These are phyloP conservation scores for Saccharomycopsis microspora DNA, from an alignment of 805 yeast species.

Conservation along the genomic window DNA sequence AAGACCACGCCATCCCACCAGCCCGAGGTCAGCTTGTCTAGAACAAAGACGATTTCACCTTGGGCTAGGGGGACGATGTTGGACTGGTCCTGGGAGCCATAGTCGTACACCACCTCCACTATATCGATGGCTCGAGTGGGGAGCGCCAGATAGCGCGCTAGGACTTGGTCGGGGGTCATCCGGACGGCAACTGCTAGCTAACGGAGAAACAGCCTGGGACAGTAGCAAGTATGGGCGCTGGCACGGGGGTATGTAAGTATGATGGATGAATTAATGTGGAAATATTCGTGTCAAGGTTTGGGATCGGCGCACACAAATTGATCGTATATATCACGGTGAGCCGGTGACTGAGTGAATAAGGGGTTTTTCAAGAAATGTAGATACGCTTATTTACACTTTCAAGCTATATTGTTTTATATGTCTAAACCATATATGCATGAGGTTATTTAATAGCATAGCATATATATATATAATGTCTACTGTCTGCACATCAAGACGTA, in stretches of 20 bases:
- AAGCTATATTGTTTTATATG: too few relatives aligned
- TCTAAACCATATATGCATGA: too few relatives aligned
- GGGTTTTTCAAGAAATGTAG: too few relatives aligned
- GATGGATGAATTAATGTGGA: background rate
- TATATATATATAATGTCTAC: too few relatives aligned
- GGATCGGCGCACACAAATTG: too few relatives aligned
- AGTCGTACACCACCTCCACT: constrained; percentile 47
- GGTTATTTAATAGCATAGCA: too few relatives aligned
- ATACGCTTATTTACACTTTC: too few relatives aligned
- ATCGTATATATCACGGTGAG: too few relatives aligned
- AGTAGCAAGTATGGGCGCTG: background rate
- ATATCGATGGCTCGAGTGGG: constrained; percentile 35
- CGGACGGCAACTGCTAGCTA: too few relatives aligned
- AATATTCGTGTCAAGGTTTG: background rate
- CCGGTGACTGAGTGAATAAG: too few relatives aligned
- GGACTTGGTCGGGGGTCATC: too few relatives aligned
- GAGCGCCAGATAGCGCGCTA: constrained; percentile 1
- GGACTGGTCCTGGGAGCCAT: constrained; percentile 28
- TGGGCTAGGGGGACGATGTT: constrained; percentile 39
- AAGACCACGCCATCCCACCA: constrained; percentile 81
- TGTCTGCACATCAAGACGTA: too few relatives aligned
- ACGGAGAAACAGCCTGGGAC: background rate
- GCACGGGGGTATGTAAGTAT: background rate
- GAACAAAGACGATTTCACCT: constrained; percentile 66
- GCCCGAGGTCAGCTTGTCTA: constrained; percentile 50